Conservation (phyloP, 139 green algal species). For the Yamagishiella unicocca region DNA sequence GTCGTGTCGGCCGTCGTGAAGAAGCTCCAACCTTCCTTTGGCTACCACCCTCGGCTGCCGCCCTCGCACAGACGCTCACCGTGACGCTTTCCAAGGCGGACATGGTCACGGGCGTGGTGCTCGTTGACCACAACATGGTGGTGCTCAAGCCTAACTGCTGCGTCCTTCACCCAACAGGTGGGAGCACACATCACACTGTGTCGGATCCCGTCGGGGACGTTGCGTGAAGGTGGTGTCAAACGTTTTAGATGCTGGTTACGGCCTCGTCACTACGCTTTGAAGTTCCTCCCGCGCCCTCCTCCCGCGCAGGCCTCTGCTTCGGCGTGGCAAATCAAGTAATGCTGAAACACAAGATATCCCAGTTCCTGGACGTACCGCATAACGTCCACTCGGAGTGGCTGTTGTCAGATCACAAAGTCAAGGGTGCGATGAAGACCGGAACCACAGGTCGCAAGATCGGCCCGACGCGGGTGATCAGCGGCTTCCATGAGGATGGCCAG, state of each 20-base stretch:
- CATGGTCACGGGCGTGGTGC: constrained; percentile 50
- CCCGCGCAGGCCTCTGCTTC: constrained; percentile 29
- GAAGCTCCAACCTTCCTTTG: too few species aligned
- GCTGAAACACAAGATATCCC: constrained; percentile 32
- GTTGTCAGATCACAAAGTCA: constrained; percentile 53
- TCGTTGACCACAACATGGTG: constrained; percentile 47
- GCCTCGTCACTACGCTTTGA: too few species aligned
- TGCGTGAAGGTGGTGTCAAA: too few species aligned
- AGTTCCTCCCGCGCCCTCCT: neutral
- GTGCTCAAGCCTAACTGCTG: constrained; percentile 51
- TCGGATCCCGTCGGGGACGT: too few species aligned
- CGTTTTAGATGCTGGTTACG: too few species aligned
- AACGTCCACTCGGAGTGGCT: constrained; percentile 50
- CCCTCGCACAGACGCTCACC: neutral
- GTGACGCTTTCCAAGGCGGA: constrained; percentile 41
- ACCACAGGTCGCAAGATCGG: constrained; percentile 51
- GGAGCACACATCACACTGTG: too few species aligned
- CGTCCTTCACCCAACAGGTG: constrained; percentile 49
- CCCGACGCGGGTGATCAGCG: constrained; percentile 14
- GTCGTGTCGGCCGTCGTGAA: too few species aligned
- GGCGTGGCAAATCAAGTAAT: constrained; percentile 28
- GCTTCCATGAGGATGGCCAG: constrained; percentile 48
- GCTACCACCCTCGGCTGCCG: neutral
- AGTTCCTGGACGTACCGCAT: constrained; percentile 43
- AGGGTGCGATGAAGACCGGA: constrained; percentile 56